phyloP scores from a whole-genome alignment of 1,284 basidiomycete species.

The Cryptococcus sp. region DNA sequence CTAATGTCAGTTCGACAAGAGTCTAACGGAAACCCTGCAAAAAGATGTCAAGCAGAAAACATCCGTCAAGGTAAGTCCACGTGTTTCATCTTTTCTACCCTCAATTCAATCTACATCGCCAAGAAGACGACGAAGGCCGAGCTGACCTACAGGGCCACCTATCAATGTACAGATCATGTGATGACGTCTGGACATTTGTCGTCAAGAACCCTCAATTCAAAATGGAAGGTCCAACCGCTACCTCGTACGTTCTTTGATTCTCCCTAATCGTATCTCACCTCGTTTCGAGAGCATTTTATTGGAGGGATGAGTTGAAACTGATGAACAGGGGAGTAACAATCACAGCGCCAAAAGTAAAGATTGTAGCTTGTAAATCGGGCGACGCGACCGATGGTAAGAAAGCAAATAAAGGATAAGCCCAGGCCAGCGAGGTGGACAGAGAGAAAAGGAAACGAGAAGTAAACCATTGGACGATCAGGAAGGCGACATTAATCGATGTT shows the following conservation, averaged over 20 bases:
- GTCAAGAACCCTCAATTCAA: constrained; percentile 88
- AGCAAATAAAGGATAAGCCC: not conserved
- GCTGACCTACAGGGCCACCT: constrained; percentile 66
- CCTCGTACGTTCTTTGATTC: not conserved
- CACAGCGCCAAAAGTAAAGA: constrained; percentile 76
- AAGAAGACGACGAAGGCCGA: not conserved
- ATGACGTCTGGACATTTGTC: constrained; percentile 97
- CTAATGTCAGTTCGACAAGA: constrained; percentile 79
- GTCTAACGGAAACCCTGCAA: constrained; percentile 80
- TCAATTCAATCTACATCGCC: not conserved
- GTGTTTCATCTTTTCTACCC: not conserved
- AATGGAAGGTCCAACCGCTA: constrained; percentile 64
- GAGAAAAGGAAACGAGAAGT: too few species aligned
- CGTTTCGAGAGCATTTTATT: not conserved
- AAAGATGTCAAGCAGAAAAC: constrained; percentile 91
- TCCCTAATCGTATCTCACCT: too few species aligned
- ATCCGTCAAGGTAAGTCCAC: constrained; percentile 66
- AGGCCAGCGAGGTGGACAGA: too few species aligned
- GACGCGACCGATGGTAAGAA: constrained; percentile 59
- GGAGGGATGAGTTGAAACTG: not conserved
- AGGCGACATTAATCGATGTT: too few species aligned
- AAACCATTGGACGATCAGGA: too few species aligned
- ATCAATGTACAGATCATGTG: constrained; percentile 86
- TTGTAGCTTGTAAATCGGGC: constrained; percentile 91
- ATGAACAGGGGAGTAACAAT: constrained; percentile 45